A percentile compares a stretch with the other conserved stretches of the same genome.
Evolutionary conservation across 78 protist species (phyloP).

Genomic region (Cyanophora paradoxa): DNA sequence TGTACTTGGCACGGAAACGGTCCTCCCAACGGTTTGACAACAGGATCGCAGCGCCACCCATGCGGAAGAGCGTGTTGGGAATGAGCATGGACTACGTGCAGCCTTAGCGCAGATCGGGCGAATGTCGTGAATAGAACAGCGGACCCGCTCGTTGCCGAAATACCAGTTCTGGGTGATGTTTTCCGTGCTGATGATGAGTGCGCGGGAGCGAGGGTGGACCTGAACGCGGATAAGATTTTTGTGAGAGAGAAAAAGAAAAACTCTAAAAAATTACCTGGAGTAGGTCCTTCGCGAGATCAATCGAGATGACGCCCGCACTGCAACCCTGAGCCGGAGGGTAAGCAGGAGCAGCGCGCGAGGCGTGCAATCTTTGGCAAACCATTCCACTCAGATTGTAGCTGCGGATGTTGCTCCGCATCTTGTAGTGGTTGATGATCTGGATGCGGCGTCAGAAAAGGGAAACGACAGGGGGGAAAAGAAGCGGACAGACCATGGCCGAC

Average conservation of each 20-base stretch:
- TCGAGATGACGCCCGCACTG: slow-evolving; percentile 61
- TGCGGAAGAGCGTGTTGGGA: slow-evolving; percentile 70
- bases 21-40: slow-evolving; percentile 50
- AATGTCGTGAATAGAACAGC: background rate
- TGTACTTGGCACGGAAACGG: slow-evolving; percentile 49
- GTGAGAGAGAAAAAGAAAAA: background rate
- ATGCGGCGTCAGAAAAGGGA: background rate
- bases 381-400: slow-evolving; percentile 75
- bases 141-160: slow-evolving; percentile 46
- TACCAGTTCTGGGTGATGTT: slow-evolving; percentile 87
- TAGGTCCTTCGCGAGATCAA: slow-evolving; percentile 72
- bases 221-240: too few species aligned
- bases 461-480: background rate
- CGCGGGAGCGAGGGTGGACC: slow-evolving; percentile 8
- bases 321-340: slow-evolving; percentile 37
- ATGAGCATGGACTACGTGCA: too few species aligned
- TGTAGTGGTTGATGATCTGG: slow-evolving; percentile 50
- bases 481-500: slow-evolving; percentile 69
- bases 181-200: slow-evolving; percentile 70
- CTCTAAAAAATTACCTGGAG: slow-evolving; percentile 21
- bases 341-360: background rate
- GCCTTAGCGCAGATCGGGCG: background rate
- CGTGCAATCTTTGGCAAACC: slow-evolving; percentile 20
- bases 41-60: slow-evolving; percentile 87
- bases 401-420: slow-evolving; percentile 44